Conservation (phyloP, 2,329 filamentous ascomycete species). For the Chaetomiaceae sp. region DNA sequence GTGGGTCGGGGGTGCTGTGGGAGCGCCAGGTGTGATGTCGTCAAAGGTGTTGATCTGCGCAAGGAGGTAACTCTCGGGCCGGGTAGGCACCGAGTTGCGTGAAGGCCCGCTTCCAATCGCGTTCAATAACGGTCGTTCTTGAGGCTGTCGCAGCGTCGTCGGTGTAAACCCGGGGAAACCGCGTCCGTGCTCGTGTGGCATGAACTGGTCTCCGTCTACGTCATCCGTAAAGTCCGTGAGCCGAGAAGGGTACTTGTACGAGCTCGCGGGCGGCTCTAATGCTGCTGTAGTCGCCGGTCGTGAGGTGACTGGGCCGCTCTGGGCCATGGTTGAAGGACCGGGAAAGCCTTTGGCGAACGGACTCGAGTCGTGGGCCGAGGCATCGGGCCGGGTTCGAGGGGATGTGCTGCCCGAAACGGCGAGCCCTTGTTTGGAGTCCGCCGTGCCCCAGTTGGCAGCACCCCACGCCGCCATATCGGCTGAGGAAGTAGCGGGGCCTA, state of each 20-base stretch:
- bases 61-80: slow-evolving; percentile 42
- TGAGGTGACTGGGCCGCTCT: slow-evolving; percentile 23
- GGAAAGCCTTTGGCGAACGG: slow-evolving; percentile 33
- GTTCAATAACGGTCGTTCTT: slow-evolving; percentile 41
- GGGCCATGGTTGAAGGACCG: slow-evolving; percentile 30
- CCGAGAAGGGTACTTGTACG: slow-evolving; percentile 36
- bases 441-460: slow-evolving; percentile 52
- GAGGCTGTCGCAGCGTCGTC: slow-evolving; percentile 33
- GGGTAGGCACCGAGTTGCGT: slow-evolving; percentile 54
- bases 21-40: slow-evolving; percentile 31
- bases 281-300: slow-evolving; percentile 37
- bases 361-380: slow-evolving; percentile 39
- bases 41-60: slow-evolving; percentile 29
- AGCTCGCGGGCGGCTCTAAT: slow-evolving; percentile 43
- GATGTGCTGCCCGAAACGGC: slow-evolving; percentile 52
- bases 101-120: slow-evolving; percentile 40
- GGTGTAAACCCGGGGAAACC: slow-evolving; percentile 22
- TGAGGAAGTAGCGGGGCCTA: slow-evolving; percentile 63
- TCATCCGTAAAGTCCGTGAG: slow-evolving; percentile 37
- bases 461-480: slow-evolving; percentile 65
- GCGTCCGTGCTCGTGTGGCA: slow-evolving; percentile 10
- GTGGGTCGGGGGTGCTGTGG: slow-evolving; percentile 43
- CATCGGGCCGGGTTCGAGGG: slow-evolving; percentile 50
- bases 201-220: slow-evolving; percentile 32
- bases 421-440: slow-evolving; percentile 43